phyloP scores from a whole-genome alignment of 2,329 filamentous ascomycete species.

The Clarireedia sp. region DNA sequence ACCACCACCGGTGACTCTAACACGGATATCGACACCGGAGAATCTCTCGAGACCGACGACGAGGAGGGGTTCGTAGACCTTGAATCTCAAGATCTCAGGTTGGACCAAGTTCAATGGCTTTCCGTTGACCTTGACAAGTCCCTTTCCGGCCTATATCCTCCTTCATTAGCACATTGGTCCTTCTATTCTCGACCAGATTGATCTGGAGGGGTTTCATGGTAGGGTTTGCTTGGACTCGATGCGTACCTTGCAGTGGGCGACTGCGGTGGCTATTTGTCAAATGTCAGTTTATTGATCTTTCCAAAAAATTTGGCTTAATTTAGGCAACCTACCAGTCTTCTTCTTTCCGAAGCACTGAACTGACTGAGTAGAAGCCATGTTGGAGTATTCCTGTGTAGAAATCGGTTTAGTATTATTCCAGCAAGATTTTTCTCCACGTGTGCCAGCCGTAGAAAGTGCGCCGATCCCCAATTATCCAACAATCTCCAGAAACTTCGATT shows the following conservation, averaged over 20 bases:
- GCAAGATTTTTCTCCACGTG: neutral
- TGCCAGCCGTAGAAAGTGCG: neutral
- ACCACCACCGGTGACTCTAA: conserved; percentile 93
- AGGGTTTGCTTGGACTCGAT: conserved; percentile 11
- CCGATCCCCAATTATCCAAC: neutral
- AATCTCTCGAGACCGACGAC: conserved; percentile 98
- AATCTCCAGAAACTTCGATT: neutral
- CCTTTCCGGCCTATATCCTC: conserved; percentile 58
- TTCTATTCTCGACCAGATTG: neutral
- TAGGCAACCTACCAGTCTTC: conserved; percentile 46
- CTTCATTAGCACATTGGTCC: conserved; percentile 16
- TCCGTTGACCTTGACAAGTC: conserved; percentile 98
- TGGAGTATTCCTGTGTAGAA: conserved; percentile 11
- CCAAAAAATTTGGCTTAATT: neutral
- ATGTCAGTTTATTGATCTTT: conserved; percentile 29
- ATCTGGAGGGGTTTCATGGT: neutral
- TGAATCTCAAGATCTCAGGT: conserved; percentile 96
- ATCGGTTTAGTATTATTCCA: conserved; percentile 1
- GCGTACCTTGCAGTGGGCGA: conserved; percentile 71
- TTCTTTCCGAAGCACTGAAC: conserved; percentile 99
- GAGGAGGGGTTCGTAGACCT: conserved; percentile 99
- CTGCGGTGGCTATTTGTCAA: conserved; percentile 49
- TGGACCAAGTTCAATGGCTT: conserved; percentile 89
- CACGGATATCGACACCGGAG: conserved; percentile 91
- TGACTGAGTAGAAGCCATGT: conserved; percentile 59